These are phyloP conservation scores for Speleostelium caveatum DNA, from an alignment of 78 protist genomes.

Conservation along the genomic window DNA sequence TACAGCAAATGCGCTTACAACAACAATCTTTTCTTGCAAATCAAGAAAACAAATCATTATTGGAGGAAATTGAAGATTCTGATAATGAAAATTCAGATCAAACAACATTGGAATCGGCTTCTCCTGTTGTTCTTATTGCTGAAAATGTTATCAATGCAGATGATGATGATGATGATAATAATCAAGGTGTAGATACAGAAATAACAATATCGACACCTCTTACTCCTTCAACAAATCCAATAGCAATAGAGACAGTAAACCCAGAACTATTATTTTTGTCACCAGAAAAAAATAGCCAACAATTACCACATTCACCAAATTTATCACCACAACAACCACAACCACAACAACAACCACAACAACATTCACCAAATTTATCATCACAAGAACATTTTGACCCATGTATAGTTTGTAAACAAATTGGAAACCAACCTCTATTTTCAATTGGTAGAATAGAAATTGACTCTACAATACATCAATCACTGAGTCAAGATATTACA, in stretches of 20 bases:
- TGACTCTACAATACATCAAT: constrained; percentile 14
- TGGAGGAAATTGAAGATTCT: background rate
- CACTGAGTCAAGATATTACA: constrained; percentile 6
- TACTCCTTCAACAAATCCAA: background rate
- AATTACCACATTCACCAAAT: background rate
- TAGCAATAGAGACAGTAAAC: too few species aligned
- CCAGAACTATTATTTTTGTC: too few species aligned
- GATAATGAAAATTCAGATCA: background rate
- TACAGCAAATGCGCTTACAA: constrained; percentile 58
- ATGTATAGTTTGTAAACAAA: constrained; percentile 66
- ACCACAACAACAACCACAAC: background rate
- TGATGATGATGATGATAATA: background rate
- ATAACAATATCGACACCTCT: background rate
- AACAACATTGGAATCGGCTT: background rate
- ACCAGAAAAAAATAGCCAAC: background rate
- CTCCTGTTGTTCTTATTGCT: background rate
- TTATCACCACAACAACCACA: background rate
- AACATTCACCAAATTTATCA: background rate
- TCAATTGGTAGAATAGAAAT: constrained; percentile 64
- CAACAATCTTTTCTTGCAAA: constrained; percentile 36
- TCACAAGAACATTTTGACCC: constrained; percentile 1
- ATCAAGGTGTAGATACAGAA: background rate
- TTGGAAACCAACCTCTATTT: constrained; percentile 37
- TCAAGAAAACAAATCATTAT: background rate
- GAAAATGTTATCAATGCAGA: background rate